phyloP scores from a whole-genome alignment of 2,329 filamentous ascomycete species.

The Zymoseptoria passerinii region DNA sequence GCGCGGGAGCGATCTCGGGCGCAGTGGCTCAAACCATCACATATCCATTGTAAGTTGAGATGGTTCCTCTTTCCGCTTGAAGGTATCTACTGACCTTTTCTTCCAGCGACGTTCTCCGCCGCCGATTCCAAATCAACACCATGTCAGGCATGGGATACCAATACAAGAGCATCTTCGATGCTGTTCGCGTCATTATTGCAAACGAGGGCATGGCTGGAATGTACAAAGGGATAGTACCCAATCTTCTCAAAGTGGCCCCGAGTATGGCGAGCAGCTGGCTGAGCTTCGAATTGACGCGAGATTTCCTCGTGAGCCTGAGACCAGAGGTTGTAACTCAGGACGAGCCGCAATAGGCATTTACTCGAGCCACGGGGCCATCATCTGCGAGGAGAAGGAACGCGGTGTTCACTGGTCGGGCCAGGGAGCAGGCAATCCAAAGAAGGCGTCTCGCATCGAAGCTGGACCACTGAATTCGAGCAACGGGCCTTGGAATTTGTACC shows the following conservation, averaged over 20 bases:
- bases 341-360: conserved; percentile 1
- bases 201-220: conserved; percentile 79
- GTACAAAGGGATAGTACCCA: conserved; percentile 94
- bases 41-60: conserved; percentile 79
- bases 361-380: background rate
- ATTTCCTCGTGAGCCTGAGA: conserved; percentile 56
- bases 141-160: conserved; percentile 98
- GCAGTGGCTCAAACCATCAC: conserved; percentile 96
- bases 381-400: background rate
- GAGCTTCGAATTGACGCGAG: conserved; percentile 88
- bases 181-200: conserved; percentile 68
- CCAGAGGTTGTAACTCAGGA: conserved; percentile 10
- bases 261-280: conserved; percentile 99
- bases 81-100: background rate
- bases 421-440: background rate
- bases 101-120: conserved; percentile 73
- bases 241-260: conserved; percentile 90
- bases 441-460: background rate
- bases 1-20: conserved; percentile 87
- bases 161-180: conserved; percentile 81
- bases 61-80: background rate
- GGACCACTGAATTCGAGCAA: background rate
- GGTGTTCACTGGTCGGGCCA: background rate
- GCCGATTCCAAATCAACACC: conserved; percentile 96
- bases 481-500: background rate